Conservation (phyloP, 768 basidiomycete genomes). For the Aureoboletus auriporus region DNA sequence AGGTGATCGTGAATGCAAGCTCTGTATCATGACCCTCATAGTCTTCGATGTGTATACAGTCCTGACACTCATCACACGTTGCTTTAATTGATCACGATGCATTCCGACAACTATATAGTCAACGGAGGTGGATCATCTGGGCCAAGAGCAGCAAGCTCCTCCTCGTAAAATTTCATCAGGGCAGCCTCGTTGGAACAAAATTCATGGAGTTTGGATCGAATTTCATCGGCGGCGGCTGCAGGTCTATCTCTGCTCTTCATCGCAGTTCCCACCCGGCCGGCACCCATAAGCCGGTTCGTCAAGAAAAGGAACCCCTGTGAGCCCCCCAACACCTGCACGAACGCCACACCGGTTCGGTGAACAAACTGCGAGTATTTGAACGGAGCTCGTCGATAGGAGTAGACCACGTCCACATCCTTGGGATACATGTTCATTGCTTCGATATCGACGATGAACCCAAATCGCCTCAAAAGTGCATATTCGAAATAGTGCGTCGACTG, state of each 20-base stretch:
- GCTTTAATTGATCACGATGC: constrained; percentile 4
- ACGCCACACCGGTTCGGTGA: constrained; percentile 84
- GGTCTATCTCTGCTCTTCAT: constrained; percentile 55
- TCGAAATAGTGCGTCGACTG: constrained; percentile 75
- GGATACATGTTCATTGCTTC: constrained; percentile 78
- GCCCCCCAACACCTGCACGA: constrained; percentile 83
- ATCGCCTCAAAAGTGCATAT: constrained; percentile 67
- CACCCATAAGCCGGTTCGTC: constrained; percentile 80
- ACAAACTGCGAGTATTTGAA: constrained; percentile 89
- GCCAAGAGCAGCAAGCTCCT: constrained; percentile 54
- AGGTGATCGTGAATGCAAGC: constrained; percentile 54
- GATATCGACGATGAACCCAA: constrained; percentile 81
- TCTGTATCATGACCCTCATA: constrained; percentile 30
- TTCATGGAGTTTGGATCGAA: constrained; percentile 54
- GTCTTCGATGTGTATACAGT: constrained; percentile 6
- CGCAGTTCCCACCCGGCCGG: constrained; percentile 56
- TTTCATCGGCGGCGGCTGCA: constrained; percentile 54
- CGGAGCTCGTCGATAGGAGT: constrained; percentile 80
- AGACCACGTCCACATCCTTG: constrained; percentile 77
- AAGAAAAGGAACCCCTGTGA: constrained; percentile 81
- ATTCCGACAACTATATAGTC: constrained; percentile 31
- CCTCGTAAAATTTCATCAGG: constrained; percentile 69
- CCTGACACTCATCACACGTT: constrained; percentile 6
- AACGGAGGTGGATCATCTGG: constrained; percentile 42
- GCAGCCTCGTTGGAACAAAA: constrained; percentile 60